A percentile compares a stretch with the other conserved stretches of the same genome.
These are phyloP conservation scores for Rheum nobile DNA, from an alignment of 148 eudicot species.

Conservation along the genomic window DNA sequence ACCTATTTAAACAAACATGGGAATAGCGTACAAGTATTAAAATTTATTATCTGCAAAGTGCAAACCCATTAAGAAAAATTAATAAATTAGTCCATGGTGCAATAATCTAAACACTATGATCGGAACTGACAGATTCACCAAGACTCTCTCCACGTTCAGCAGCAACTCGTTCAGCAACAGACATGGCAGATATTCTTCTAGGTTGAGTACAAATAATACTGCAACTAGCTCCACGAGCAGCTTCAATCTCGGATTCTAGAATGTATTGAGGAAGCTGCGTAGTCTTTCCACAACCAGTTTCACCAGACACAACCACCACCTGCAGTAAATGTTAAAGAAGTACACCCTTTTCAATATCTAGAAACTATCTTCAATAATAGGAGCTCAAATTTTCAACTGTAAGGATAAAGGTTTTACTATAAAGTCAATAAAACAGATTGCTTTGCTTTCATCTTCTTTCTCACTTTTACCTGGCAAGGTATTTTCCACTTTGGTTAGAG, in stretches of 20 bases:
- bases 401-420: neutral
- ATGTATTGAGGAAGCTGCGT: slow-evolving; percentile 98
- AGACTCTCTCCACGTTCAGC: slow-evolving; percentile 89
- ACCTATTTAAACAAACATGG: slow-evolving; percentile 30
- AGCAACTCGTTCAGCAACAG: slow-evolving; percentile 98
- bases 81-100: neutral
- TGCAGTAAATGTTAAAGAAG: slow-evolving; percentile 16
- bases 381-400: neutral
- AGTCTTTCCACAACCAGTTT: slow-evolving; percentile 98
- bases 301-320: slow-evolving; percentile 96
- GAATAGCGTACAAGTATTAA: neutral
- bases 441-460: neutral
- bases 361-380: neutral
- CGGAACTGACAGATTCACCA: slow-evolving; percentile 77
- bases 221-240: slow-evolving; percentile 77
- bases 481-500: neutral
- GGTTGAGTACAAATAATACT: slow-evolving; percentile 95
- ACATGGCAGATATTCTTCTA: slow-evolving; percentile 92
- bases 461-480: neutral
- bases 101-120: slow-evolving; percentile 5
- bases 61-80: neutral
- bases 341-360: neutral
- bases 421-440: neutral
- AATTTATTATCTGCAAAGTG: neutral
- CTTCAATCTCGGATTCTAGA: slow-evolving; percentile 87